phyloP scores from a whole-genome alignment of 2,329 filamentous ascomycete genomes.

The Claviceps fusiformis region DNA sequence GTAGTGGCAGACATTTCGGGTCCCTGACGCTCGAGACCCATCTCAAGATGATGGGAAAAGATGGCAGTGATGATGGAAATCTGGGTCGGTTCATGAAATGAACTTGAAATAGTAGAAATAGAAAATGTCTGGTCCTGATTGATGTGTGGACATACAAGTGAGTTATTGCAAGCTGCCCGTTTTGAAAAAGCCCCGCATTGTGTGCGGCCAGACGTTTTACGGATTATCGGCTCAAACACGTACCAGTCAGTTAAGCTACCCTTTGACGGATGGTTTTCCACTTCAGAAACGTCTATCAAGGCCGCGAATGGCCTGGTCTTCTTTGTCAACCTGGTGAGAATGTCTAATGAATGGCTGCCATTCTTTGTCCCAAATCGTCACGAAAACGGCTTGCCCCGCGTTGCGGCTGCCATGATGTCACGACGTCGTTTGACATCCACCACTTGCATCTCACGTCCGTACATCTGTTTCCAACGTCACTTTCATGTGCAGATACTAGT shows the following conservation, averaged over 20 bases:
- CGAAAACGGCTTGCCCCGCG: background rate
- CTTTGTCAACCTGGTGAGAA: too few species aligned
- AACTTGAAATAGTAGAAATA: background rate
- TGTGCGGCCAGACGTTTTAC: background rate
- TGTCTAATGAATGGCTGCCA: background rate
- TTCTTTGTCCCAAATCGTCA: background rate
- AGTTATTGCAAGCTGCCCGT: background rate
- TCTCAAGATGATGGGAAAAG: conserved; percentile 5
- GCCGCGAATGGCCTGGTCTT: background rate
- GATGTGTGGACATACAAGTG: background rate
- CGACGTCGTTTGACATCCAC: background rate
- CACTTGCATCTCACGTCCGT: too few species aligned
- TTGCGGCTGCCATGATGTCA: background rate
- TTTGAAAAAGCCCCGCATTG: background rate
- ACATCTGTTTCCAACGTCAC: background rate
- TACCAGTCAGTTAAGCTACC: background rate
- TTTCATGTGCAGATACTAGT: background rate
- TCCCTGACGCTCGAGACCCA: conserved; percentile 11
- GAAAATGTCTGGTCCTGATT: background rate
- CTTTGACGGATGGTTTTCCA: background rate
- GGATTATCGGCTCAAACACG: background rate
- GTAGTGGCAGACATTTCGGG: conserved; percentile 53
- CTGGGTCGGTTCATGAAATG: background rate
- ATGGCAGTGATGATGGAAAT: background rate
- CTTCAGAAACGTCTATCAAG: background rate